Percentiles rank a stretch among this genome's conserved stretches.
phyloP scores from a whole-genome alignment of 805 yeast genomes.

The Nakazawaea populi region DNA sequence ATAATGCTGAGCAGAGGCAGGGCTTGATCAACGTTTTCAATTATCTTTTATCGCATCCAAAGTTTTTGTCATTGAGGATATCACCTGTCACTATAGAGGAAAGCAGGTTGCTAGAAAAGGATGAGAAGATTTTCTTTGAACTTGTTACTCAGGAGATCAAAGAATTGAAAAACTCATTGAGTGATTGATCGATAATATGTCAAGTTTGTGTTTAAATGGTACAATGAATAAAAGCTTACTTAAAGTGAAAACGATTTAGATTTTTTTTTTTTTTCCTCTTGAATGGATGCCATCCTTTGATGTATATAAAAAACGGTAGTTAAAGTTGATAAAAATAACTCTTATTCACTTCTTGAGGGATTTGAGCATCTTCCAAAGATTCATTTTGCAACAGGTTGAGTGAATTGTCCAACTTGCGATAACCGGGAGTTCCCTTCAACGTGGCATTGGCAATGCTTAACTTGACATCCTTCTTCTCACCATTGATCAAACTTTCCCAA shows the following conservation, averaged over 20 bases:
- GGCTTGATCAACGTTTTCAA: conserved; percentile 56
- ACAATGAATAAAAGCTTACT: no score
- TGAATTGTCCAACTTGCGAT: conserved; percentile 15
- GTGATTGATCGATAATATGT: conserved; percentile 6
- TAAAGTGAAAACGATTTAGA: no score
- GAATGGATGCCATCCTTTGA: no score
- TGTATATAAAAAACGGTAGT: not conserved
- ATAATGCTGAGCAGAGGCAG: conserved; percentile 50
- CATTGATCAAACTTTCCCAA: conserved; percentile 56
- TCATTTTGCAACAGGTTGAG: conserved; percentile 15
- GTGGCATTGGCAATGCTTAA: conserved; percentile 37
- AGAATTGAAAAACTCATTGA: conserved; percentile 41
- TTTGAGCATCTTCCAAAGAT: conserved; percentile 21
- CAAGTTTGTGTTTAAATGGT: no score
- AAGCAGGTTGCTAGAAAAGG: conserved; percentile 50
- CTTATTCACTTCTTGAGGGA: conserved; percentile 35
- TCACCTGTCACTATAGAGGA: conserved; percentile 62
- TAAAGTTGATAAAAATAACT: conserved; percentile 21
- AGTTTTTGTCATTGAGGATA: conserved; percentile 66
- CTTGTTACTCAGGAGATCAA: conserved; percentile 43
- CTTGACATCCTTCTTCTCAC: conserved; percentile 28
- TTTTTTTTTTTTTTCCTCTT: no score
- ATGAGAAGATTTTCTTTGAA: conserved; percentile 36
- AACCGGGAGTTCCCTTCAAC: conserved; percentile 25
- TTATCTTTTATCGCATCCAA: conserved; percentile 81